Percentiles rank a stretch among this genome's conserved stretches.
Conservation (phyloP, 2,329 filamentous ascomycete species). For the Sporothrix curviconia region DNA sequence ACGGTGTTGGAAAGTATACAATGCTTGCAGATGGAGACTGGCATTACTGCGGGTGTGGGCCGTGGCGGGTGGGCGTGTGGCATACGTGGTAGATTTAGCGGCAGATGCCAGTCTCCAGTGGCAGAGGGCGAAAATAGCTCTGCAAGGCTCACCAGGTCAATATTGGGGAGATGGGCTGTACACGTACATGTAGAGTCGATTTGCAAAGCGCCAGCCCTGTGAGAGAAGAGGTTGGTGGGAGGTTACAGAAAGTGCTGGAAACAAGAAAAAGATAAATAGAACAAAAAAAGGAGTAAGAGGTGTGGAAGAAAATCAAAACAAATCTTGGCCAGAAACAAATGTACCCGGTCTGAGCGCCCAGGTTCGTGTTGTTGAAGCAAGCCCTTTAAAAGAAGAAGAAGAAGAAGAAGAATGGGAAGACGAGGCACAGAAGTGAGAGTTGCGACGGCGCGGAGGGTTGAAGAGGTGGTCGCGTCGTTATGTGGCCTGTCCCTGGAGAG, state of each 20-base stretch:
- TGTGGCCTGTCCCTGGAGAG: background rate
- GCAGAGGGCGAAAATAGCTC: constrained; percentile 5
- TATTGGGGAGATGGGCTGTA: too few species aligned
- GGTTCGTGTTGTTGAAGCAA: too few species aligned
- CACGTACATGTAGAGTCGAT: too few species aligned
- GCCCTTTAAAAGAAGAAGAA: too few species aligned
- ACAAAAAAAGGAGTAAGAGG: too few species aligned
- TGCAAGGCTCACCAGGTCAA: constrained; percentile 9
- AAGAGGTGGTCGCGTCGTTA: background rate
- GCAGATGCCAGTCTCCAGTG: constrained; percentile 4
- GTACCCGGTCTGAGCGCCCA: too few species aligned
- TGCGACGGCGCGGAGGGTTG: constrained; percentile 2
- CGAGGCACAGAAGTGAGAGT: background rate
- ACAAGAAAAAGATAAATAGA: background rate
- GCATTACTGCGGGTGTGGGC: constrained; percentile 7
- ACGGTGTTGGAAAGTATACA: background rate
- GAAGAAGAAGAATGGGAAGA: too few species aligned
- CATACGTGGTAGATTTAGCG: constrained; percentile 13
- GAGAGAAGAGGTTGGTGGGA: too few species aligned
- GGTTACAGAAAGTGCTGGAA: background rate
- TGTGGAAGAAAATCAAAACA: too few species aligned
- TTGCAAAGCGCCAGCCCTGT: too few species aligned
- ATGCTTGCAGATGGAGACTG: background rate
- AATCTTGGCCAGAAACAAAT: too few species aligned
- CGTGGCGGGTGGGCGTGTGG: constrained; percentile 12